These are phyloP conservation scores for Tetrahymena thermophila DNA, from an alignment of 73 alveolate genomes.

Conservation along the genomic window DNA sequence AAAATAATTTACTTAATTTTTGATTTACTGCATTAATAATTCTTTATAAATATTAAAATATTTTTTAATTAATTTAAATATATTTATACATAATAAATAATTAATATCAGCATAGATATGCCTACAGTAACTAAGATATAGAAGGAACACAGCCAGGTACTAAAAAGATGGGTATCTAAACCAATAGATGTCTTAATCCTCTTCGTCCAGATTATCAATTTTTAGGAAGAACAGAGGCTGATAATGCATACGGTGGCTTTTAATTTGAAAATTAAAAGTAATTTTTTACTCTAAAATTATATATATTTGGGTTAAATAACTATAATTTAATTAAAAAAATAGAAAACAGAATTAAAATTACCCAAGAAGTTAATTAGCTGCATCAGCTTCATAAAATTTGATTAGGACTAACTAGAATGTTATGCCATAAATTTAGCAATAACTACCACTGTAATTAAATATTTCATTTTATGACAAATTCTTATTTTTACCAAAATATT, in stretches of 20 bases:
- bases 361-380: neutral
- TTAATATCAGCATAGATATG: neutral
- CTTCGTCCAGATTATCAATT: neutral
- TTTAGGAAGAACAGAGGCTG: neutral
- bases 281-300: neutral
- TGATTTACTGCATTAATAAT: too few species aligned
- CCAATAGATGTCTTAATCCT: neutral
- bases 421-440: neutral
- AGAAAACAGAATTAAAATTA: neutral
- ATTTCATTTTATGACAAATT: neutral
- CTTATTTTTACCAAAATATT: neutral
- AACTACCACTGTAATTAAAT: neutral
- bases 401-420: neutral
- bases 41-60: too few species aligned
- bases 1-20: neutral
- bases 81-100: neutral
- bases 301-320: neutral
- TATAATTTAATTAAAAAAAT: neutral
- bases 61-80: neutral
- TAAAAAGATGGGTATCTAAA: neutral
- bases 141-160: neutral
- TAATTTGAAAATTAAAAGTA: neutral
- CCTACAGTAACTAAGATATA: neutral
- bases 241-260: neutral
- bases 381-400: neutral